Conservation (phyloP, 768 basidiomycete species). For the Coprinopsis cinerea region DNA sequence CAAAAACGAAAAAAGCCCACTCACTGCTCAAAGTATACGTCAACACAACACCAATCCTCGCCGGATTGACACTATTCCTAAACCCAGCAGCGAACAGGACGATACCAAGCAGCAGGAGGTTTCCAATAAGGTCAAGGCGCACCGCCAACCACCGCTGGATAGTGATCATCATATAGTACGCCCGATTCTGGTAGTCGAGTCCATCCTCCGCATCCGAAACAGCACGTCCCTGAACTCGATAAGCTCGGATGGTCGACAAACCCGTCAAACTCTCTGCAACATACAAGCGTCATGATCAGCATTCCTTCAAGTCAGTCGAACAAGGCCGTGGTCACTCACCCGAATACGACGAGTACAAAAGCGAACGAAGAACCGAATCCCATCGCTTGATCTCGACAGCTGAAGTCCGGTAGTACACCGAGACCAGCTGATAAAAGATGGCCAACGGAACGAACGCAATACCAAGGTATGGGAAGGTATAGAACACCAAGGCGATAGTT, state of each 20-base stretch:
- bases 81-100: constrained; percentile 62
- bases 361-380: constrained; percentile 55
- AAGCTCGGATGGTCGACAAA: constrained; percentile 55
- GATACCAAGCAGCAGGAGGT: constrained; percentile 60
- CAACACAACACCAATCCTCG: constrained; percentile 7
- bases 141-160: constrained; percentile 61
- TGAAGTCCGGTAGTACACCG: constrained; percentile 50
- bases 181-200: constrained; percentile 52
- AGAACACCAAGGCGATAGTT: constrained; percentile 53
- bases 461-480: constrained; percentile 60
- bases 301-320: no score
- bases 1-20: constrained; percentile 15
- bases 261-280: constrained; percentile 57
- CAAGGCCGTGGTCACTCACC: constrained; percentile 28
- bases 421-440: constrained; percentile 45
- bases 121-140: constrained; percentile 60
- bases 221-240: constrained; percentile 41
- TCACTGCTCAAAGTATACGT: constrained; percentile 30
- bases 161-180: constrained; percentile 56
- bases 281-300: no score
- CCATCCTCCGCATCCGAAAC: constrained; percentile 45
- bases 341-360: constrained; percentile 49
- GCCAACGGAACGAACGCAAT: constrained; percentile 51
- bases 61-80: constrained; percentile 28
- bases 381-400: constrained; percentile 61